Conservation (phyloP, 176 grass and related monocot genomes). For the Oryza meridionalis region DNA sequence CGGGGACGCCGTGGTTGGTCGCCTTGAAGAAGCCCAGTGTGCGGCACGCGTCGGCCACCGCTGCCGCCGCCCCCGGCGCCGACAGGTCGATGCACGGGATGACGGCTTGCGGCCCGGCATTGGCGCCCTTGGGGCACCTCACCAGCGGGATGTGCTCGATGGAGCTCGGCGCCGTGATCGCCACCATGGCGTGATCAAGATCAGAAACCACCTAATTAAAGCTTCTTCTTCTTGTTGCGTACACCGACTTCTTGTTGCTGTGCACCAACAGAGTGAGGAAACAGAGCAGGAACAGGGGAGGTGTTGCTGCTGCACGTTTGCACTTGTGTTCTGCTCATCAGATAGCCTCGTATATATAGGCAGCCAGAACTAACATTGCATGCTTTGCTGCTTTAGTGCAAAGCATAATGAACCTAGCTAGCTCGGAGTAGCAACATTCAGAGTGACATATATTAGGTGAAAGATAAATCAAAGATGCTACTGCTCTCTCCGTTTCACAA, state of each 20-base stretch:
- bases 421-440: background rate
- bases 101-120: background rate
- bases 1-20: slow-evolving; percentile 69
- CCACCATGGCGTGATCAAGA: slow-evolving; percentile 21
- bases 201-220: background rate
- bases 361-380: background rate
- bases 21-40: slow-evolving; percentile 77
- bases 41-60: slow-evolving; percentile 58
- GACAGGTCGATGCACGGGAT: slow-evolving; percentile 52
- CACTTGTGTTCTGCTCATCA: background rate
- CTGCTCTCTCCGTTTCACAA: too few species aligned
- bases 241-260: background rate
- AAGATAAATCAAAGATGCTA: background rate
- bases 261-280: background rate
- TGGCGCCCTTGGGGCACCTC: background rate
- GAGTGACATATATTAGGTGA: background rate
- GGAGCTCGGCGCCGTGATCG: slow-evolving; percentile 36
- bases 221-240: background rate
- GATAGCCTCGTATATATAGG: slow-evolving; percentile 45
- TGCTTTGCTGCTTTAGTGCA: background rate
- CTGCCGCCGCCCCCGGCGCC: slow-evolving; percentile 35
- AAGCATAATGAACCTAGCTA: background rate
- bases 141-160: slow-evolving; percentile 37
- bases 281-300: slow-evolving; percentile 25
- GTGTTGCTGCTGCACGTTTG: slow-evolving; percentile 14